Evolutionary conservation across 441 rosid genomes (phyloP), one percentile per base, ranked within the genome.

Genomic region (Populus hybrid): DNA sequence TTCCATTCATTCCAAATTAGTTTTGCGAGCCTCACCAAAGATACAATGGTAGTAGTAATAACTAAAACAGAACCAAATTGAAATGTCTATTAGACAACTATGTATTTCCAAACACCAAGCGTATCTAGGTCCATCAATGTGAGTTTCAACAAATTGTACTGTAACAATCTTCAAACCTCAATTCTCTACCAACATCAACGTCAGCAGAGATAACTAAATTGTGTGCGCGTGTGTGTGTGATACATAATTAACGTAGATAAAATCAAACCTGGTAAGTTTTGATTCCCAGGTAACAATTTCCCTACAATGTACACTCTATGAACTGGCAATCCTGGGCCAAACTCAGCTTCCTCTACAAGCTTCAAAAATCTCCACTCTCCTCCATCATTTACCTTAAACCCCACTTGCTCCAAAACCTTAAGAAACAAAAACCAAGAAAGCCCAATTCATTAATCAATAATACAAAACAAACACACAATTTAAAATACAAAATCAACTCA

Each of bases 301-400:
- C 92, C 97, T 78, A 80, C 67, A 74, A 95, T 9, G 50, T 86
- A 95, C 77, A 89, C 83, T 7, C 89, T 88, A 79, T 79, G 83
- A 83, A 86, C 75, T 1, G 81, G 87, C 12, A 84, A 79, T 28
- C 85, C 94, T 11, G 94, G 97, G 77, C 98, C 98, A 73, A 93
- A 95, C 77, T 86, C 95, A 38, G 98, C 82, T 87, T 95, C 98
- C 80, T 90, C 89, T 66, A 86, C 89, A 75, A 76, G 82, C 83
- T 84, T 91, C 76, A 83, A 75, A 77, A 88, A 84, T 21, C 77
- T 89, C 98, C 97, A 93, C 38, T 84, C 91, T 73, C 83, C 86
- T 18, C 73, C 83, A 79, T 91, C 90, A 80, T 69, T 72, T 53
- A 72, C 76, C 65, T 63, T 72, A 40, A 87, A 30, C 16, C 92